Evolutionary conservation across 768 basidiomycete genomes (phyloP).

Genomic region (Coprinopsis strossmayeri): DNA sequence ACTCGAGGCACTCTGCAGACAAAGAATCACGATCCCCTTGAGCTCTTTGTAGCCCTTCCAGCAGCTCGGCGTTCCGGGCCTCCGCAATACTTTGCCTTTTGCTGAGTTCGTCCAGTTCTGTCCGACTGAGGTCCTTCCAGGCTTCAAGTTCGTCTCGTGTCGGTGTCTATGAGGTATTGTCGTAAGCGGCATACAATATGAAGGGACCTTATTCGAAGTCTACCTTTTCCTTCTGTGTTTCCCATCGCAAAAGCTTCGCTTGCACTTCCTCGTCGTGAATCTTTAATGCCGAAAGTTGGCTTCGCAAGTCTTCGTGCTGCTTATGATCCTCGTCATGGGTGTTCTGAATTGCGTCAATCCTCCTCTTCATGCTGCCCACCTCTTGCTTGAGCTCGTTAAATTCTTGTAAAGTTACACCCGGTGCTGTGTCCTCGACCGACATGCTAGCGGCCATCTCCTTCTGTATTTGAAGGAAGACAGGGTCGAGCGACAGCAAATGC

Average conservation of each 20-base stretch:
- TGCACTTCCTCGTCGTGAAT: too few relatives aligned
- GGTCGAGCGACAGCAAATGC: conserved; percentile 2
- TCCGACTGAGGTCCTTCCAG: background rate
- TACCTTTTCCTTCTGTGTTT: background rate
- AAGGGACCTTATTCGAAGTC: background rate
- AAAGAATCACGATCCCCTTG: background rate
- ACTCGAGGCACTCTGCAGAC: background rate
- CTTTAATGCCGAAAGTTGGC: background rate
- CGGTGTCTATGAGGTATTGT: background rate
- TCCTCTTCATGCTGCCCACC: background rate
- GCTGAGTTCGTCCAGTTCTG: background rate
- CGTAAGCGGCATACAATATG: background rate
- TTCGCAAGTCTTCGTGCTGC: background rate
- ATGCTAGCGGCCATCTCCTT: conserved; percentile 14
- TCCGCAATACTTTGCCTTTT: background rate
- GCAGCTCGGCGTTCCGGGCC: background rate
- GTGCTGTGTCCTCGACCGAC: background rate
- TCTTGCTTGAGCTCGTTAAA: background rate
- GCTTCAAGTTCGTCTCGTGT: background rate
- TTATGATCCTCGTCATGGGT: background rate
- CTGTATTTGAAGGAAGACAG: conserved; percentile 13
- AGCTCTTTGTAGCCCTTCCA: background rate
- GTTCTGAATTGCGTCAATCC: background rate
- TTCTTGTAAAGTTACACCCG: conserved; percentile 1
- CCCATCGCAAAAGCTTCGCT: too few relatives aligned